Conservation (phyloP, 2,329 filamentous ascomycete genomes). For the Coccinonectria pachysandricola region DNA sequence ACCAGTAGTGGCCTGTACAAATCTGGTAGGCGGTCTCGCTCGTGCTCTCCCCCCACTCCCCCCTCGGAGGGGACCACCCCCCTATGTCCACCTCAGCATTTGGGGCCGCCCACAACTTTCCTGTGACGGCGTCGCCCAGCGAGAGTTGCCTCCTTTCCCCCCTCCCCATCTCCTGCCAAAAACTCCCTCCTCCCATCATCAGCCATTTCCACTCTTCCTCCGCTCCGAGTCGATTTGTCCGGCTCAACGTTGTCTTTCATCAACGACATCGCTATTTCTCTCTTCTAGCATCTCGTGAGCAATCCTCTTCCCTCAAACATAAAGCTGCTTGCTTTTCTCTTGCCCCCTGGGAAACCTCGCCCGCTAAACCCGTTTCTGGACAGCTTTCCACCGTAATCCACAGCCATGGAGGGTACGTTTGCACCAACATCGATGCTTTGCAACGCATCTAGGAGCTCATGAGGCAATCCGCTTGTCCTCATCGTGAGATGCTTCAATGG, state of each 20-base stretch:
- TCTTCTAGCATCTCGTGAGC: constrained; percentile 20
- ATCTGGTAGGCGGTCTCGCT: constrained; percentile 19
- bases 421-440: constrained; percentile 20
- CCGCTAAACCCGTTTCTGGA: constrained; percentile 23
- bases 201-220: constrained; percentile 22
- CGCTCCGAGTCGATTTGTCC: constrained; percentile 19
- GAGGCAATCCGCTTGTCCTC: constrained; percentile 12
- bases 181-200: constrained; percentile 15
- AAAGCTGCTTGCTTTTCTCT: constrained; percentile 14
- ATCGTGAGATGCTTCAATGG: constrained; percentile 10
- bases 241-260: too few relatives aligned
- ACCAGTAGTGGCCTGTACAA: constrained; percentile 9
- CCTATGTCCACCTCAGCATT: constrained; percentile 22
- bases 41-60: constrained; percentile 10
- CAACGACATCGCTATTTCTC: constrained; percentile 19
- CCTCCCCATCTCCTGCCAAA: constrained; percentile 18
- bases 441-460: constrained; percentile 15
- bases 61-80: constrained; percentile 1
- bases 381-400: constrained; percentile 31
- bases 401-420: constrained; percentile 47
- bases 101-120: constrained; percentile 27
- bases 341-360: constrained; percentile 11
- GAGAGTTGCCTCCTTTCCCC: constrained; percentile 25
- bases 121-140: constrained; percentile 24
- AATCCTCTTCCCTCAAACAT: constrained; percentile 12